Base-by-base conservation (phyloP, 768 basidiomycete genomes). In the Lyophyllum decastes region DNA sequence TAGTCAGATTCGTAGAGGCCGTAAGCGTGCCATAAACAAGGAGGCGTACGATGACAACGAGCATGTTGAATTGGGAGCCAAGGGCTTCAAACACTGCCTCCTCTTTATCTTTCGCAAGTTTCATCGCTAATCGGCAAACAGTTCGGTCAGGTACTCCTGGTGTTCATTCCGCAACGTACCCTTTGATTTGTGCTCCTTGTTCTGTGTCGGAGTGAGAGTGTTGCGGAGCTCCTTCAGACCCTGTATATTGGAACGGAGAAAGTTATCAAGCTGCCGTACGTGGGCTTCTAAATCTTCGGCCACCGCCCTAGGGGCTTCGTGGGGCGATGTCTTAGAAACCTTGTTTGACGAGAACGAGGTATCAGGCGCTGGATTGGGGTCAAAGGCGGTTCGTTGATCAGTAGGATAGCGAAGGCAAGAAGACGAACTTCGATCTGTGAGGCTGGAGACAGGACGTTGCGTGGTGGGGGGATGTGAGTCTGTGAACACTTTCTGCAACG, bases 21-120 rank as follows among this genome's bases (percentile, higher is more conserved):
- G 30, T 22, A 4, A 9, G 22, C 12, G 35, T 45, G 41, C 53
- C 14, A 34, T 16, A 8, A 10, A 40, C 22, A 14, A 40, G 19
- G 19, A 54, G 11, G 54, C 69, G 38, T 47, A 72, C 71, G 40
- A 70, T 68, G 4, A 72, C 53, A n/a, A 70, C 63, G 25, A 64
- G 65, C 64, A 67, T 69, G 47, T 63, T 66, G 50, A 72, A 71
- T 49, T 72, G 70, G 17, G 66, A 65, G 22, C 55, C 61, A 16
- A 70, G 40, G 1, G 55, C 48, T 27, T 67, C 66, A 45, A 57
- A 65, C 1, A 51, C 55, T 35, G 55, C 62, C 10, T 59, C 52
- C 21, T 50, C 45, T 26, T 58, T 55, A 33, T 33, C 14, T 16
- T 56, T 38, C 6, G 49, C 49, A 11, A 4, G 9, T 11, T 16